A percentile compares a stretch with the other conserved stretches of the same genome.
These are phyloP conservation scores for Mycena venus DNA, from an alignment of 768 basidiomycete genomes.

Conservation along the genomic window DNA sequence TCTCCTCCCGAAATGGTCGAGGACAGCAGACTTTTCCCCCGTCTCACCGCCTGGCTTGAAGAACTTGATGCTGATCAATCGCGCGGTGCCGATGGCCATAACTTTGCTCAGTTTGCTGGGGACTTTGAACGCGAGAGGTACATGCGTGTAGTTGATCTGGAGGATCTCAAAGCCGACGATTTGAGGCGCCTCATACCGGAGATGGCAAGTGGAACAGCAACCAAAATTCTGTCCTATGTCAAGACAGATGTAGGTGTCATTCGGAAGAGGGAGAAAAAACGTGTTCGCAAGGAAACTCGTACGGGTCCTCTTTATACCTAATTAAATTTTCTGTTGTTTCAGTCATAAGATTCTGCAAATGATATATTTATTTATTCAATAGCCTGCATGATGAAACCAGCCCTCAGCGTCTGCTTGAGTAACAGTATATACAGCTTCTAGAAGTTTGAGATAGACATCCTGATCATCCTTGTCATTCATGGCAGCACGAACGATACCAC, in stretches of 20 bases:
- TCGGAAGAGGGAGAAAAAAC: background rate
- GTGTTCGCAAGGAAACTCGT: background rate
- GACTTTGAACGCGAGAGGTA: constrained; percentile 11
- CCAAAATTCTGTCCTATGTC: background rate
- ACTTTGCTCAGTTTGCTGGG: background rate
- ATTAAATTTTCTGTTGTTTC: too few species aligned
- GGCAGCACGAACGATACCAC: constrained; percentile 28
- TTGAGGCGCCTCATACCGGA: background rate
- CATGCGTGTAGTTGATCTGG: background rate
- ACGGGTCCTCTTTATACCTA: background rate
- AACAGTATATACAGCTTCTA: constrained; percentile 36
- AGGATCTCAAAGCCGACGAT: background rate
- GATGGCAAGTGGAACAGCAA: background rate
- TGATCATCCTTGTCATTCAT: constrained; percentile 29
- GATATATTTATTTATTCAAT: background rate
- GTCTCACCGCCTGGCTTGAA: background rate
- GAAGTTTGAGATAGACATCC: constrained; percentile 37
- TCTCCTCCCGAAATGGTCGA: background rate
- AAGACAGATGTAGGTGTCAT: background rate
- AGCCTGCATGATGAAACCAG: constrained; percentile 37
- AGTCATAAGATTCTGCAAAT: too few species aligned
- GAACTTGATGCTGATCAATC: background rate
- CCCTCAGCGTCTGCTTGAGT: constrained; percentile 29
- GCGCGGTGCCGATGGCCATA: background rate
- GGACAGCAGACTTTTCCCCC: background rate